Evolutionary conservation across 805 yeast genomes (phyloP).

Genomic region (Candida rishiriensis): DNA sequence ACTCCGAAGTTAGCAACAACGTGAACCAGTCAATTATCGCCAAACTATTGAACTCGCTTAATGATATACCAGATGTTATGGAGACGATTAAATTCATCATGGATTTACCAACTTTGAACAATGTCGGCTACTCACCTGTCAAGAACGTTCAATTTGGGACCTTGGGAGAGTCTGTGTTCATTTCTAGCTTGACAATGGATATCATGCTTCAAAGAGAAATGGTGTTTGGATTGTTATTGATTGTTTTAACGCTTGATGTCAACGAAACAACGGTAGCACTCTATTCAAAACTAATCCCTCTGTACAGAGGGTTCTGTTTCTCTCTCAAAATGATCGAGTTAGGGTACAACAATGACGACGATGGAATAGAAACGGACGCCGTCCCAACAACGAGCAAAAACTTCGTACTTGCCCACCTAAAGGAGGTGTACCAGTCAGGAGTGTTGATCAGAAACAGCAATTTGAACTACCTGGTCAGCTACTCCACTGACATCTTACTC

Average conservation of each 20-base stretch:
- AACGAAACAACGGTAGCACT: conserved; percentile 22
- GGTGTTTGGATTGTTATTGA: conserved; percentile 23
- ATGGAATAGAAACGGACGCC: background rate
- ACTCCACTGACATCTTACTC: conserved; percentile 12
- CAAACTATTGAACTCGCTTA: conserved; percentile 37
- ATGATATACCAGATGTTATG: conserved; percentile 33
- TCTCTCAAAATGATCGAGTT: conserved; percentile 4
- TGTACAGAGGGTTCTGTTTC: conserved; percentile 11
- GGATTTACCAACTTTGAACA: conserved; percentile 21
- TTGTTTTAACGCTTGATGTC: conserved; percentile 30
- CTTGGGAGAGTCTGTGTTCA: conserved; percentile 20
- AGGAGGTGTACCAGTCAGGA: conserved; percentile 19
- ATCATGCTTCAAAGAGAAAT: conserved; percentile 16
- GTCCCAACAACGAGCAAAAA: conserved; percentile 1
- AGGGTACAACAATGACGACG: background rate
- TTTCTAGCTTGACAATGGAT: conserved; percentile 16
- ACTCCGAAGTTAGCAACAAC: conserved; percentile 34
- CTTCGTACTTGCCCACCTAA: conserved; percentile 11
- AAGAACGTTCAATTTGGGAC: conserved; percentile 19
- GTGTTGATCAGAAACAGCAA: conserved; percentile 19
- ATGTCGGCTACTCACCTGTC: conserved; percentile 15
- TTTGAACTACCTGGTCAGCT: conserved; percentile 19
- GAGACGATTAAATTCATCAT: conserved; percentile 35
- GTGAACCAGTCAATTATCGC: conserved; percentile 36
- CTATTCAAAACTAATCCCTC: conserved; percentile 14